Percentiles rank a stretch among this genome's conserved stretches.
phyloP scores from a whole-genome alignment of 345 rosid species.

The Arabis alpina region DNA sequence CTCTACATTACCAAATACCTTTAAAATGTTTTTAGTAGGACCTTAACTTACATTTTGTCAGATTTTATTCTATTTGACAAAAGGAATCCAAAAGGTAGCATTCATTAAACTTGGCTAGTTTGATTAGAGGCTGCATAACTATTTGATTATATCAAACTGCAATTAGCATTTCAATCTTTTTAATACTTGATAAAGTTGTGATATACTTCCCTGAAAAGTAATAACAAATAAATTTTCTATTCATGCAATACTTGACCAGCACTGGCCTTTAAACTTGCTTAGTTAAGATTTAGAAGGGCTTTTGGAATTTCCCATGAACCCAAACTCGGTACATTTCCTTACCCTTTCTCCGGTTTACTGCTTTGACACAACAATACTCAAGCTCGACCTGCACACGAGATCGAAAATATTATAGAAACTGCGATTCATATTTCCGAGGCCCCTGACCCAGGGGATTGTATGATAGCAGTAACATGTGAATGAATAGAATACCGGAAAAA shows the following conservation, averaged over 20 bases:
- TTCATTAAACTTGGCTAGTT: too few species aligned
- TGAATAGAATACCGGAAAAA: not conserved
- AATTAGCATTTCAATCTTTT: not conserved
- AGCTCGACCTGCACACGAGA: slow-evolving; percentile 68
- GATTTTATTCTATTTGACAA: too few species aligned
- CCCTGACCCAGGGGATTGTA: too few species aligned
- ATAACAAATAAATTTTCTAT: not conserved
- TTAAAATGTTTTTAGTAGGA: too few species aligned
- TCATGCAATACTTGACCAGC: not conserved
- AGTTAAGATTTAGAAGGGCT: slow-evolving; percentile 44
- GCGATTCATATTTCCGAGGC: not conserved
- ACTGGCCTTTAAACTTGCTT: slow-evolving; percentile 1
- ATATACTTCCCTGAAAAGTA: not conserved
- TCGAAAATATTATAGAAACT: not conserved
- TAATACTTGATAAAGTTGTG: not conserved
- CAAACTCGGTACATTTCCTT: slow-evolving; percentile 82
- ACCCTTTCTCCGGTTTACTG: slow-evolving; percentile 68
- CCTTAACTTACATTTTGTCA: too few species aligned
- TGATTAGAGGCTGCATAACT: not conserved
- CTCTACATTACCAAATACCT: too few species aligned
- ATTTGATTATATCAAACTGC: not conserved
- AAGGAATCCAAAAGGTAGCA: too few species aligned
- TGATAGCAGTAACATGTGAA: not conserved
- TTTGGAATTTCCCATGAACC: slow-evolving; percentile 94
- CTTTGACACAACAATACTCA: slow-evolving; percentile 78